Evolutionary conservation across 352 stramenopile species (phyloP), one percentile per base, ranked within the genome.

Genomic region (Thalassiosira mediterranea): DNA sequence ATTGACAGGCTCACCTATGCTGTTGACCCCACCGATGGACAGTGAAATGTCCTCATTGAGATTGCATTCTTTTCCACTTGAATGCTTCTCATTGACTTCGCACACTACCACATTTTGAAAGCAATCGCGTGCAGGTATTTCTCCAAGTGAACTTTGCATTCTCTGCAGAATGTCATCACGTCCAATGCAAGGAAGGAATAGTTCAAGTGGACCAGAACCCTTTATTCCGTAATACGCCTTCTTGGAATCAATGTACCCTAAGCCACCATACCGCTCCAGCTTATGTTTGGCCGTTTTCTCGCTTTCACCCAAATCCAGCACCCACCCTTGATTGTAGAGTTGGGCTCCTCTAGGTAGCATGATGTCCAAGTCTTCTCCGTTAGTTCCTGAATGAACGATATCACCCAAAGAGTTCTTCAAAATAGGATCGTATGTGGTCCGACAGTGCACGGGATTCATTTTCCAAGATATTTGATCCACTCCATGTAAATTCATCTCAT

Each of bases 221-320:
- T 73, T 57, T 42, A 89, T 76, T 54, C 84, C 84, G 59, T 91
- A 91, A 23, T 85, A 72, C 13, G 84, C 84, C 56, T 82, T 86
- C 73, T 91, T 91, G 68, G 84, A 87, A 52, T 91, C 84, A 19
- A 89, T 74, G 44, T 86, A 91, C 29, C 84, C 81, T 38, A 91
- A 66, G 34, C 77, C 81, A 37, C 72, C 81, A 74, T 63, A 86
- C 37, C 51, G 40, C 71, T 87, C 74, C 8, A 91, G 60, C 40
- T 86, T 88, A 51, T 68, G 52, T 59, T 91, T 91, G 0, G 84
- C 84, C 15, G 74, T 68, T 15, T 79, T 72, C 77, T 91, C 84
- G 1, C 74, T 44, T 38, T 79, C 69, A 25, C 66, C 79, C 0
- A 91, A 57, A 68, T 91, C 84, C 25, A 88, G 38, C 5, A 91